Evolutionary conservation across 2,329 filamentous ascomycete species (phyloP).

Genomic region (Ophiostoma perfectum): DNA sequence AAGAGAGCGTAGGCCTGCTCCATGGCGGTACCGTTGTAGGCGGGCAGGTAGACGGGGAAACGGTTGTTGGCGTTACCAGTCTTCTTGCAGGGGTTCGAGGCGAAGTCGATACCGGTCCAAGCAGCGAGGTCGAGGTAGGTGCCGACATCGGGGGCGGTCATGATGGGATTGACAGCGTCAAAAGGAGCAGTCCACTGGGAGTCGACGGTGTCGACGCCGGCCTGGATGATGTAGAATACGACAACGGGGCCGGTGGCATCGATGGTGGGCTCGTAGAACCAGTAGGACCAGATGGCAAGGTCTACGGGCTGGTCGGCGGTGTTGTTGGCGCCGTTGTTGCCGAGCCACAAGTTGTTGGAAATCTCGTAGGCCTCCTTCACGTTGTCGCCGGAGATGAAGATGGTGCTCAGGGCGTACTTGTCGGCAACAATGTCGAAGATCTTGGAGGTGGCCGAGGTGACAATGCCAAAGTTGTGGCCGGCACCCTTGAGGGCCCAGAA

Average conservation of each 20-base stretch:
- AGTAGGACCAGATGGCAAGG: slow-evolving; percentile 48
- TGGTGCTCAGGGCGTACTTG: slow-evolving; percentile 38
- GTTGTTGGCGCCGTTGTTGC: slow-evolving; percentile 32
- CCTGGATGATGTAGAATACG: slow-evolving; percentile 40
- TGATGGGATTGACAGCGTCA: slow-evolving; percentile 37
- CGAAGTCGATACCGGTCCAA: slow-evolving; percentile 39
- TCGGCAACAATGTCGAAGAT: slow-evolving; percentile 40
- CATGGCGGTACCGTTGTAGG: slow-evolving; percentile 35
- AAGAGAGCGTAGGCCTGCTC: slow-evolving; percentile 34
- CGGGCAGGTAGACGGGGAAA: slow-evolving; percentile 41
- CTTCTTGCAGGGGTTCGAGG: slow-evolving; percentile 40
- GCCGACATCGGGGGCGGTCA: slow-evolving; percentile 29
- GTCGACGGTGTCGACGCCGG: slow-evolving; percentile 40
- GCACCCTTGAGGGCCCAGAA: slow-evolving; percentile 54
- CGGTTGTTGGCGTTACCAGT: slow-evolving; percentile 37
- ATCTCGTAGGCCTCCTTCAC: slow-evolving; percentile 42
- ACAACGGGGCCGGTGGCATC: slow-evolving; percentile 41
- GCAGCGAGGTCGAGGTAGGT: slow-evolving; percentile 42
- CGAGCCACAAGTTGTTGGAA: slow-evolving; percentile 39
- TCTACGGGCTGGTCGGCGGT: slow-evolving; percentile 35
- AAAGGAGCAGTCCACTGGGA: slow-evolving; percentile 35
- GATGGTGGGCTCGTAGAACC: slow-evolving; percentile 37
- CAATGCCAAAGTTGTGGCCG: slow-evolving; percentile 54
- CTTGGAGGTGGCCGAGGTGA: slow-evolving; percentile 41
- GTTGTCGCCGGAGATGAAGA: slow-evolving; percentile 42